Evolutionary conservation across 1,139 yeast species (phyloP), one percentile per base, ranked within the genome.

Genomic region (Taiozyma onychis): DNA sequence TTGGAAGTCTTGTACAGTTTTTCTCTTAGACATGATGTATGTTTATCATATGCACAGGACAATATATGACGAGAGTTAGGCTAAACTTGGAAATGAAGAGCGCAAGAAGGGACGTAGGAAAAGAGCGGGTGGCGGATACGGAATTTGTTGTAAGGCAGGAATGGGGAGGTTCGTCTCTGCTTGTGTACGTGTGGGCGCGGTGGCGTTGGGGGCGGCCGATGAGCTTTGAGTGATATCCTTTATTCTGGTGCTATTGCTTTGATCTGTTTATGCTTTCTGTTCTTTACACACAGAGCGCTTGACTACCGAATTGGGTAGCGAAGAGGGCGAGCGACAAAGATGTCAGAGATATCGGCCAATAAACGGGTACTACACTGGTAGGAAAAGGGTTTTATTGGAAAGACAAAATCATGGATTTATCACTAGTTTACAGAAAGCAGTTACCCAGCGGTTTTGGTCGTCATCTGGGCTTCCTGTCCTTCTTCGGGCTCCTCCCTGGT

Each of bases 1-100:
- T 56, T 83, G 82, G 68, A 91, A 95, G 69, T 93, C 99, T 56
- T 78, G 77, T 2, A 91, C 96, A 18, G 85, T 77, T 61, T 88
- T 75, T 61, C 80, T 80, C 56, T 75, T 65, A 3, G 75, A 65
- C 68, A 68, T 69, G 58, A 57, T 53, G 44, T 22, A 6, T 42
- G 22, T 4, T 22, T 41, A 26, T 35, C 26, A n/a, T 43, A 34
- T 39, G 43, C 11, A 22, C 18, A 34, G 41, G 18, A n/a, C 11
- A 24, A 10, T 28, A 28, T 28, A 28, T 28, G n/a, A 11, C 5
- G n/a, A 13, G 18, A n/a, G 35, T n/a, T 30, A 13, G 18, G 18
- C 35, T 32, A n/a, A 32, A 32, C 13, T 13, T 32, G 35, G 18
- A 30, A 30, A 13, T 30, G 35, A 32, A 8, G 18, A 18, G 18